Evolutionary conservation across 176 grass and related monocot genomes (phyloP), one percentile per base, ranked within the genome.

Genomic region (Avena sativa): DNA sequence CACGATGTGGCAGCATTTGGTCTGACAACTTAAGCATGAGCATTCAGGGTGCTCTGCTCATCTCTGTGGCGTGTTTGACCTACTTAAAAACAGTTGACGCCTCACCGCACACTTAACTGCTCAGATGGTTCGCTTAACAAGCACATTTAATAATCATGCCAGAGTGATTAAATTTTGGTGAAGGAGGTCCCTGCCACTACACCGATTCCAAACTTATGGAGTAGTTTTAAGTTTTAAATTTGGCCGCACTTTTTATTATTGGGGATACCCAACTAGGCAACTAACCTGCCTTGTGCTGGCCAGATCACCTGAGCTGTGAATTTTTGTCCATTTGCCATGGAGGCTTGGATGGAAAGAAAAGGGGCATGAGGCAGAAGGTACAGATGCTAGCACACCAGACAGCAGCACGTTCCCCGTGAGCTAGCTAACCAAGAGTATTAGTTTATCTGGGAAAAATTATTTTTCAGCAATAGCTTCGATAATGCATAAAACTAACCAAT

Each of bases 251-350:
- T 46, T 66, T 61, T 15, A 60, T 61, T 55, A 13, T 76, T 75
- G 46, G 8, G 68, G 25, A 36, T 16, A 12, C 84, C 71, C 20
- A 63, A 43, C 21, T 20, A 58, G 55, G 55, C 21, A 25, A 64
- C 71, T 50, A 17, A 51, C 72, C 21, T 17, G 1, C 11, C 15
- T 14, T 21, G 46, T 65, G 78, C 23, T 76, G 36, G 71, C 50
- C 83, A 90, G 88, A 60, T 82, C 88, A 81, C 50, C 76, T 70
- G 78, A 76, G 83, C 20, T 86, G 88, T 59, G 36, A 28, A 63
- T 9, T 0, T 43, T 81, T 76, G 83, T 62, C 71, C 13, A 69
- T 59, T 68, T 81, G 50, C 49, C 17, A 14, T 16, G 49, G 15
- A 75, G 58, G 2, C 36, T 66, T 80, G 30, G 66, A 73, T 80